Percentiles rank a stretch among this genome's conserved stretches.
Conservation (phyloP, 108 stramenopile species). For the Bacterosira constricta region DNA sequence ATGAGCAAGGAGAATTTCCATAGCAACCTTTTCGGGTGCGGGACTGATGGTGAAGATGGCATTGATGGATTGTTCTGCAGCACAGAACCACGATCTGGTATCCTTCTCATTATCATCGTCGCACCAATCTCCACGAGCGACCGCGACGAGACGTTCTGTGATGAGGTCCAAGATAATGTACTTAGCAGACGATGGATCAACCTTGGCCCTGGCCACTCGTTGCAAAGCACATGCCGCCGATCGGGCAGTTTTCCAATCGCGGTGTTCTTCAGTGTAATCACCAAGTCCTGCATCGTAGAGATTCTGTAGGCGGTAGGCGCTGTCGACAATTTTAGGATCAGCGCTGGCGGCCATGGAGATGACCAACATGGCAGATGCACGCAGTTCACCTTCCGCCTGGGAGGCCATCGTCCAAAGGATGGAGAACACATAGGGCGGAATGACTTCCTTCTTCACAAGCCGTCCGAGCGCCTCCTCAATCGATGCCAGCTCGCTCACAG, state of each 20-base stretch:
- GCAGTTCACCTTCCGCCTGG: slow-evolving; percentile 56
- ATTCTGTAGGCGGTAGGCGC: slow-evolving; percentile 77
- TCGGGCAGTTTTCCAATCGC: slow-evolving; percentile 80
- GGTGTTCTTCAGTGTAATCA: slow-evolving; percentile 73
- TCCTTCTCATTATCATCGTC: slow-evolving; percentile 63
- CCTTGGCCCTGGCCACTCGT: slow-evolving; percentile 65
- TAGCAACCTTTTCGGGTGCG: slow-evolving; percentile 70
- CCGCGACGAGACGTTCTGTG: slow-evolving; percentile 71
- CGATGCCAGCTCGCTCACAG: slow-evolving; percentile 87
- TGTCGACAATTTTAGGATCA: slow-evolving; percentile 86
- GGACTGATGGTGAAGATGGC: slow-evolving; percentile 82
- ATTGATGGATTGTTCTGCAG: slow-evolving; percentile 85
- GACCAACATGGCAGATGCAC: slow-evolving; percentile 82
- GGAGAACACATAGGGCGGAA: slow-evolving; percentile 83
- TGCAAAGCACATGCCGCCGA: slow-evolving; percentile 85
- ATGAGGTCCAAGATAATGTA: slow-evolving; percentile 77
- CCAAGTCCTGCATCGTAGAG: slow-evolving; percentile 82
- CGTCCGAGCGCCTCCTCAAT: slow-evolving; percentile 93
- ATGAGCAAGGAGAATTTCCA: slow-evolving; percentile 84
- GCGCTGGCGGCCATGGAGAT: slow-evolving; percentile 91
- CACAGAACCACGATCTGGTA: slow-evolving; percentile 87
- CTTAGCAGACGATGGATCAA: slow-evolving; percentile 71
- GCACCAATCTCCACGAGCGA: slow-evolving; percentile 90
- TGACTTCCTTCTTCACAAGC: slow-evolving; percentile 76
- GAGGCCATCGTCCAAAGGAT: slow-evolving; percentile 80